Evolutionary conservation across 2,329 filamentous ascomycete species (phyloP).

Genomic region (Hyphodiscus sp.): DNA sequence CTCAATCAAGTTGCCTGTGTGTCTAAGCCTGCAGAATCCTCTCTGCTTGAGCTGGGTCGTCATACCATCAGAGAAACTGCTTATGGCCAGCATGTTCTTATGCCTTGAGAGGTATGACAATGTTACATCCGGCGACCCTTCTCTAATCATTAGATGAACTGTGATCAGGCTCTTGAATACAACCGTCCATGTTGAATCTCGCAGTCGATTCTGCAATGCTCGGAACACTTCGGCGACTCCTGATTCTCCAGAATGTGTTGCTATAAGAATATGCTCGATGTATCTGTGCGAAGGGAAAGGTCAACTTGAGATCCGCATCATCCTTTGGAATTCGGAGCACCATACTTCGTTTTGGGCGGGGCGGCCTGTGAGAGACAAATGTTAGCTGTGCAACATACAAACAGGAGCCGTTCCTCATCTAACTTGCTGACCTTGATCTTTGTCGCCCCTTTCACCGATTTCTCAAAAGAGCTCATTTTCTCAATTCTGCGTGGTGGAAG

Average conservation of each 20-base stretch:
- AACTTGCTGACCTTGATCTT: constrained; percentile 74
- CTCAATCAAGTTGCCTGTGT: constrained; percentile 14
- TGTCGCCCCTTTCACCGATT: constrained; percentile 97
- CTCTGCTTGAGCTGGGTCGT: constrained; percentile 14
- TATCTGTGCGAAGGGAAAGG: constrained; percentile 22
- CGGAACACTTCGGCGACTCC: constrained; percentile 95
- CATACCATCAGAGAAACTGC: constrained; percentile 86
- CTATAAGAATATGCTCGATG: constrained; percentile 93
- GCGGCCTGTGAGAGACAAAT: constrained; percentile 56
- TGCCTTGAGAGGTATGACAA: constrained; percentile 77
- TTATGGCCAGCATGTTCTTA: constrained; percentile 77
- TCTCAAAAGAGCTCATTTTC: constrained; percentile 91
- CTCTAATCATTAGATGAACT: constrained; percentile 93
- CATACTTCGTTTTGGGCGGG: constrained; percentile 94
- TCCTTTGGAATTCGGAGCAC: background rate
- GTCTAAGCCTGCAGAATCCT: constrained; percentile 11
- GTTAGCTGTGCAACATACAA: constrained; percentile 8
- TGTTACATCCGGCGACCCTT: constrained; percentile 85
- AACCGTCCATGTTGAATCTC: constrained; percentile 98
- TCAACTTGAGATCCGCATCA: constrained; percentile 13
- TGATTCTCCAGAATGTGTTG: constrained; percentile 89
- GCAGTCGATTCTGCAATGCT: constrained; percentile 77
- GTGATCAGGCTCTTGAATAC: constrained; percentile 97
- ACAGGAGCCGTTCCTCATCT: background rate
- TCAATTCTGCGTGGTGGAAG: constrained; percentile 9